A percentile compares a stretch with the other conserved stretches of the same genome.
phyloP scores from a whole-genome alignment of 1,139 yeast species.

The Kluyveromyces sp. region DNA sequence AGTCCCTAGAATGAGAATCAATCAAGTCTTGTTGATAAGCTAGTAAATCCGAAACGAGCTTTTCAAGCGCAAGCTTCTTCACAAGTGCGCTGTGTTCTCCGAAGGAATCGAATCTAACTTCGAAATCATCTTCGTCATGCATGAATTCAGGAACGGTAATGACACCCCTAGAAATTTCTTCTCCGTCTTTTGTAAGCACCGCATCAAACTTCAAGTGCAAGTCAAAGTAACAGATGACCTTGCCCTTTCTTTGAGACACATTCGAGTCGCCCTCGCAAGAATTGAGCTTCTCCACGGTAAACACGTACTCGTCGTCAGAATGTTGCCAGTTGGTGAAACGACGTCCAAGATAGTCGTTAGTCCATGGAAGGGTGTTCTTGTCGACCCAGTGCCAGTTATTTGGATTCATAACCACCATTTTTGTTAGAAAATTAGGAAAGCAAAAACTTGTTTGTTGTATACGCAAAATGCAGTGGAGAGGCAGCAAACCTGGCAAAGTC shows the following conservation, averaged over 20 bases:
- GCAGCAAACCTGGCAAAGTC: too few species aligned
- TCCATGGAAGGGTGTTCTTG: constrained; percentile 72
- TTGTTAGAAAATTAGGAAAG: neutral
- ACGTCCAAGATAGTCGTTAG: constrained; percentile 47
- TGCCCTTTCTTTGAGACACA: constrained; percentile 76
- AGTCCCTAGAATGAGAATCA: constrained; percentile 50
- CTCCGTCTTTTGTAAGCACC: constrained; percentile 26
- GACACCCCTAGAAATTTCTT: constrained; percentile 33
- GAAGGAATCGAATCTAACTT: constrained; percentile 41
- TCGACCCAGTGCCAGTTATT: constrained; percentile 90
- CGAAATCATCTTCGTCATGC: constrained; percentile 66
- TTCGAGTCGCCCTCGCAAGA: constrained; percentile 67
- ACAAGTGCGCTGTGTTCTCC: constrained; percentile 35
- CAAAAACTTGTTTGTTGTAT: too few species aligned
- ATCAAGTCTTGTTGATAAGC: constrained; percentile 58
- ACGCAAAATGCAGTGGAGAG: too few species aligned
- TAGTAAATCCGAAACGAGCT: constrained; percentile 40
- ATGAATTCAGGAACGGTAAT: constrained; percentile 56
- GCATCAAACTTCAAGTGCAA: constrained; percentile 45
- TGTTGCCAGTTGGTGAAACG: constrained; percentile 36
- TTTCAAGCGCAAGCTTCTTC: constrained; percentile 44
- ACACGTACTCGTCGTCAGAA: constrained; percentile 32
- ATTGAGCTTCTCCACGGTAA: constrained; percentile 31
- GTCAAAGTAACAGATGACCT: constrained; percentile 67
- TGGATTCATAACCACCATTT: constrained; percentile 74